phyloP scores from a whole-genome alignment of 2,329 filamentous ascomycete species.

The Cladosporium oxysporum region DNA sequence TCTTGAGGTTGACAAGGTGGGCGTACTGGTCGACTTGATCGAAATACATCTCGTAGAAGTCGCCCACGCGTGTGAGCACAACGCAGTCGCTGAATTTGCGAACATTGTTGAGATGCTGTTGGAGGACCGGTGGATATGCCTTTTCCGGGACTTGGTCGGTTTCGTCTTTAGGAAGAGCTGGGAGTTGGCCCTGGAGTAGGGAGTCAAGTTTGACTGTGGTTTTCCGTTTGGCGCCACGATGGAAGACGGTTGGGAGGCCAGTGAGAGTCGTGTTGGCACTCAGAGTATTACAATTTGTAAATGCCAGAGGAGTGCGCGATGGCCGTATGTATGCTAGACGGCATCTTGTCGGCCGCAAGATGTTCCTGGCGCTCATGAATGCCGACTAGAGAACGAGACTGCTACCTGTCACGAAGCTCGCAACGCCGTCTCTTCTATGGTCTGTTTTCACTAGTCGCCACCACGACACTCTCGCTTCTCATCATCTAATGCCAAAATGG shows the following conservation, averaged over 20 bases:
- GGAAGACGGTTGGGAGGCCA: background rate
- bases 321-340: background rate
- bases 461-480: background rate
- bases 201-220: constrained; percentile 44
- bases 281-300: background rate
- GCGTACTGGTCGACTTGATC: constrained; percentile 90
- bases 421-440: background rate
- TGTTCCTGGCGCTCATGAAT: constrained; percentile 13
- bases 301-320: background rate
- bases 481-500: background rate
- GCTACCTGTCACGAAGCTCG: background rate
- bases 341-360: constrained; percentile 9
- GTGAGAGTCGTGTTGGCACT: background rate
- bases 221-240: constrained; percentile 45
- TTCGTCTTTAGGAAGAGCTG: constrained; percentile 44
- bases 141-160: constrained; percentile 50
- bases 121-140: constrained; percentile 80
- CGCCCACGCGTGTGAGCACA: constrained; percentile 84
- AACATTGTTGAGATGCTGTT: constrained; percentile 88
- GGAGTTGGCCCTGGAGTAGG: constrained; percentile 59
- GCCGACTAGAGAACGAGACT: background rate
- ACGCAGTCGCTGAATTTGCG: constrained; percentile 87
- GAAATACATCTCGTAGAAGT: constrained; percentile 98
- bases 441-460: background rate
- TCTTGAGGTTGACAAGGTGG: constrained; percentile 82